Percentiles rank a stretch among this genome's conserved stretches.
Evolutionary conservation across 768 basidiomycete species (phyloP).

Genomic region (Auricularia cornea): DNA sequence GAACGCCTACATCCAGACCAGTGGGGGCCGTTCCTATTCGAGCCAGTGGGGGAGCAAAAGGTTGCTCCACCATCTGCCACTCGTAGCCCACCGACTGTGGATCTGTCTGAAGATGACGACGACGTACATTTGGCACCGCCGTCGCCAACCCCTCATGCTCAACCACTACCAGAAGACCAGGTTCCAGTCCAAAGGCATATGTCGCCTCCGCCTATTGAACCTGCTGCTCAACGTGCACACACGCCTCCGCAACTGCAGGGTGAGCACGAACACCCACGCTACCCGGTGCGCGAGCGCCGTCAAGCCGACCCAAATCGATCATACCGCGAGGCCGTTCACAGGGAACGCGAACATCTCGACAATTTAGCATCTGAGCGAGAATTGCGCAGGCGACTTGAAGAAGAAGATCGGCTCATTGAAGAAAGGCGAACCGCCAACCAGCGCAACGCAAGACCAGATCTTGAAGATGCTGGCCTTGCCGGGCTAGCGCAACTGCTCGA

Average conservation of each 20-base stretch:
- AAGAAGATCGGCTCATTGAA: too few relatives aligned
- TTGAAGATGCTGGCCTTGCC: background rate
- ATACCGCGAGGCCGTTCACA: background rate
- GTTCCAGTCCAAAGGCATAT: too few relatives aligned
- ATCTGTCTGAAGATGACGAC: background rate
- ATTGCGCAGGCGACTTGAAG: background rate
- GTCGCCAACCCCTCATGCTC: too few relatives aligned
- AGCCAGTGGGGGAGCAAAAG: background rate
- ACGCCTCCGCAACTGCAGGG: background rate
- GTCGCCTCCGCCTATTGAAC: too few relatives aligned
- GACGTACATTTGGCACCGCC: too few relatives aligned
- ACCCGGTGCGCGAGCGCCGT: background rate
- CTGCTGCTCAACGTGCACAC: too few relatives aligned
- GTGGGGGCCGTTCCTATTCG: background rate
- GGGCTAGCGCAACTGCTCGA: background rate
- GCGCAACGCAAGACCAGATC: background rate
- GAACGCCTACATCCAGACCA: background rate
- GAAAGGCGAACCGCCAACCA: background rate
- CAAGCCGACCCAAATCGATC: background rate
- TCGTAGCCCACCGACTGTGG: too few relatives aligned
- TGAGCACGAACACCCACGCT: background rate
- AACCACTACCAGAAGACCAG: too few relatives aligned
- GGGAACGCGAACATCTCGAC: background rate
- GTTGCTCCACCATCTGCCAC: background rate
- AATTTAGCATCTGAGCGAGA: background rate